Conservation (phyloP, 495 filamentous ascomycete genomes). For the Haplographium delicatum region DNA sequence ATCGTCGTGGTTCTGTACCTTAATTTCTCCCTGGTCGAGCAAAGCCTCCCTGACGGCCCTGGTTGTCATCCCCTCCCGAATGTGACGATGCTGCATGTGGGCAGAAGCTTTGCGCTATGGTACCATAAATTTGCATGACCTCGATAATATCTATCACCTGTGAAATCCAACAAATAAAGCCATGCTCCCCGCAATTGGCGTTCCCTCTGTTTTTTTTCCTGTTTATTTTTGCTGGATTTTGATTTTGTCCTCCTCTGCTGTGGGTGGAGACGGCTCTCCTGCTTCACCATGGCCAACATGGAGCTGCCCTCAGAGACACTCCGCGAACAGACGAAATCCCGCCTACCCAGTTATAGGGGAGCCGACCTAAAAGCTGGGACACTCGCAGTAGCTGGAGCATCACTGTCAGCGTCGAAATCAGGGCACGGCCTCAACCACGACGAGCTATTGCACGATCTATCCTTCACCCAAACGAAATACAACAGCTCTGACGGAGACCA, state of each 20-base stretch:
- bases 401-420: no score
- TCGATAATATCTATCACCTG: neutral
- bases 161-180: no score
- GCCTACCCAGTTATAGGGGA: neutral
- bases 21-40: no score
- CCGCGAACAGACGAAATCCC: neutral
- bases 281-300: neutral
- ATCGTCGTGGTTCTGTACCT: no score
- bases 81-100: constrained; percentile 1
- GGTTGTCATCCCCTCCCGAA: no score
- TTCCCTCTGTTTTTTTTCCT: no score
- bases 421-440: no score
- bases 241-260: no score
- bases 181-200: neutral
- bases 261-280: neutral
- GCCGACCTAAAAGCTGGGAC: neutral
- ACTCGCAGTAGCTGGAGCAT: neutral
- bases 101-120: neutral
- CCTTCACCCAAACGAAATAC: neutral
- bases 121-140: neutral
- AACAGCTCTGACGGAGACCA: neutral
- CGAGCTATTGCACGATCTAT: no score
- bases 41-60: no score
- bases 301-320: constrained; percentile 1
- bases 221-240: no score